Evolutionary conservation across 2,329 filamentous ascomycete genomes (phyloP), one percentile per base, ranked within the genome.

Genomic region (Macroventuria anomochaeta): DNA sequence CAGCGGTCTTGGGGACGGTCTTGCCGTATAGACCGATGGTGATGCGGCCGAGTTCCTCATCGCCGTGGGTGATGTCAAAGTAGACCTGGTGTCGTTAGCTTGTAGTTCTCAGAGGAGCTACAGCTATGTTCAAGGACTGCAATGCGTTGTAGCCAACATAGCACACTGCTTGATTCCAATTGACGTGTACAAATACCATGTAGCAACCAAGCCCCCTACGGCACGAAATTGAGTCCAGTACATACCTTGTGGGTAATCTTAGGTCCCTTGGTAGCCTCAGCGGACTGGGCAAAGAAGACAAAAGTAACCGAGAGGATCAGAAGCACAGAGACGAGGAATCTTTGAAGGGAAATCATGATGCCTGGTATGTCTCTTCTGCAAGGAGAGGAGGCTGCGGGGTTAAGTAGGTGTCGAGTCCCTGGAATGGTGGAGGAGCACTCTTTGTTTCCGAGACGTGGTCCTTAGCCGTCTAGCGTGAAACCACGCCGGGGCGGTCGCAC

Each of bases 201-300:
- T 17, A 20, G 18, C 21, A 13, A 33, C 8, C 10, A 13, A 13
- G 2, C 11, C 17, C 34, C 26, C 13, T 25, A 10, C 21, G 39
- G 33, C 23, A 36, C n/a, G 7, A 37, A 26, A 36, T 20, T 32
- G 26, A 21, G 29, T 20, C 36, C 12, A 15, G 34, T 38, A 34
- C 65, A 54, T 74, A 84, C 91, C 86, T 96, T 96, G 83, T 90
- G 83, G 69, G 93, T 97, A 81, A 97, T 93, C 86, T 95, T 96
- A 60, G 91, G 93, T 39, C 95, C 93, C 81, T 93, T 74, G 20
- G 62, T 48, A 47, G 70, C 70, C 61, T 72, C 68, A 13, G 68
- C 53, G 34, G 59, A 43, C 67, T 74, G 70, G 25, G 69, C 68
- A 58, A 73, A 72, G 68, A 71, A 69, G 63, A 68, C 65, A 51